Evolutionary conservation across 371 early-diverging fungal species (phyloP).

Genomic region (Coemansia linderi): DNA sequence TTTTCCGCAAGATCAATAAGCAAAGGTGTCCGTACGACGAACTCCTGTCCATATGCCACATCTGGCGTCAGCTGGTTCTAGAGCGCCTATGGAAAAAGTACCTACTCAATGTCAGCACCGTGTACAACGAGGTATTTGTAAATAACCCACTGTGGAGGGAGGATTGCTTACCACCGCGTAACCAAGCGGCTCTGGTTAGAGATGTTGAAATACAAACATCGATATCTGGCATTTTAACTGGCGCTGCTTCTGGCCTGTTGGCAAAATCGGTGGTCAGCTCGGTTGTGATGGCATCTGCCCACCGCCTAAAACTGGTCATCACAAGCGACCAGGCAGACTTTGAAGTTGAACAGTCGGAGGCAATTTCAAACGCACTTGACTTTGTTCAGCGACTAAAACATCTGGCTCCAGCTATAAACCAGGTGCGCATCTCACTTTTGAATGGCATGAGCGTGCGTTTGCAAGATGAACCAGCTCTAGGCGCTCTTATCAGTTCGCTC

Average conservation of each 20-base stretch:
- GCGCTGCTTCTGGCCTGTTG: background rate
- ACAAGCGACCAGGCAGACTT: background rate
- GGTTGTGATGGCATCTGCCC: conserved; percentile 1
- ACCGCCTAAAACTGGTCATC: background rate
- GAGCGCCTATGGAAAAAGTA: conserved; percentile 5
- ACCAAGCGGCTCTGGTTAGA: conserved; percentile 1
- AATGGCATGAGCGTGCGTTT: background rate
- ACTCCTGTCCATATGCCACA: background rate
- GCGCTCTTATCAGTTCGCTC: background rate
- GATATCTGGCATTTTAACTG: background rate
- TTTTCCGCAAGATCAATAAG: background rate
- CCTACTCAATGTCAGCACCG: background rate
- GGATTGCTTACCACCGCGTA: background rate
- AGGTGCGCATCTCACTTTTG: background rate
- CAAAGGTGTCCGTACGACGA: background rate
- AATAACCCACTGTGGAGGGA: conserved; percentile 6
- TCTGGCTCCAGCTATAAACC: background rate
- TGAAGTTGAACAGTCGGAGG: background rate
- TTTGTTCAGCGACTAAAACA: background rate
- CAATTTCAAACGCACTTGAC: background rate
- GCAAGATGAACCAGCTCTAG: conserved; percentile 1
- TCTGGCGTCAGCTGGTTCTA: conserved; percentile 3
- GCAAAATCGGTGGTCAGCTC: background rate
- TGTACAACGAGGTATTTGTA: background rate
- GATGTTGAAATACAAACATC: conserved; percentile 2